A percentile compares a stretch with the other conserved stretches of the same genome.
phyloP scores from a whole-genome alignment of 148 eudicot species.

The Rhododendron williamsianum region DNA sequence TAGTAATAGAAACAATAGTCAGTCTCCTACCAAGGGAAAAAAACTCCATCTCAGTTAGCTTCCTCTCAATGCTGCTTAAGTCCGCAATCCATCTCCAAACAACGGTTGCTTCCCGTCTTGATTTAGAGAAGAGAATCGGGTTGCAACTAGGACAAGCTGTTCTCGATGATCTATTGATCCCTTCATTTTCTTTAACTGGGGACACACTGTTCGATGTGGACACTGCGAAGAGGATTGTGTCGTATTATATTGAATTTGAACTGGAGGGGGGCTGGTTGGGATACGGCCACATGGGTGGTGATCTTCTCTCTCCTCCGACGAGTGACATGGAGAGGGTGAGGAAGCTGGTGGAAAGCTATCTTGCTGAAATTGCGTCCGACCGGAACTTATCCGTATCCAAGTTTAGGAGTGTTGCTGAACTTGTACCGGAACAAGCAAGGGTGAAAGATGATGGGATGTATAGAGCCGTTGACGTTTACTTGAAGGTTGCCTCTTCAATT shows the following conservation, averaged over 20 bases:
- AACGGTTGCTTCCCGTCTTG: conserved; percentile 88
- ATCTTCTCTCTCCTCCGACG: conserved; percentile 20
- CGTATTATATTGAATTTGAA: conserved; percentile 52
- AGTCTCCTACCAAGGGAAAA: conserved; percentile 81
- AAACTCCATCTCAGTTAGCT: conserved; percentile 68
- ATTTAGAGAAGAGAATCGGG: conserved; percentile 84
- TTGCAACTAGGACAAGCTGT: conserved; percentile 77
- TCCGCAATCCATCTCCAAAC: conserved; percentile 75
- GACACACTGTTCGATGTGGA: conserved; percentile 83
- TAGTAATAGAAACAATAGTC: conserved; percentile 80
- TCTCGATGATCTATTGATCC: conserved; percentile 79
- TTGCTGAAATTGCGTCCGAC: conserved; percentile 85
- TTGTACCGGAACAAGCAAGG: conserved; percentile 71
- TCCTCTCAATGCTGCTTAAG: conserved; percentile 84
- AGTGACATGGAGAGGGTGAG: conserved; percentile 64
- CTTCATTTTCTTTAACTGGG: conserved; percentile 74
- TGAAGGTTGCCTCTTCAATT: conserved; percentile 47
- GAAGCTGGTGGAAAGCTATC: conserved; percentile 70
- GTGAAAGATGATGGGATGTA: conserved; percentile 81
- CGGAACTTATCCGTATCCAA: conserved; percentile 51
- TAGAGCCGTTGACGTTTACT: conserved; percentile 75
- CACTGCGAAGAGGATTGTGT: conserved; percentile 62
- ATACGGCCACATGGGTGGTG: conserved; percentile 20
- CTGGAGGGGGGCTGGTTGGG: conserved; percentile 31
- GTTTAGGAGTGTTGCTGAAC: conserved; percentile 63